Conservation (phyloP, 2,329 filamentous ascomycete genomes). For the Cladosporium sp. region DNA sequence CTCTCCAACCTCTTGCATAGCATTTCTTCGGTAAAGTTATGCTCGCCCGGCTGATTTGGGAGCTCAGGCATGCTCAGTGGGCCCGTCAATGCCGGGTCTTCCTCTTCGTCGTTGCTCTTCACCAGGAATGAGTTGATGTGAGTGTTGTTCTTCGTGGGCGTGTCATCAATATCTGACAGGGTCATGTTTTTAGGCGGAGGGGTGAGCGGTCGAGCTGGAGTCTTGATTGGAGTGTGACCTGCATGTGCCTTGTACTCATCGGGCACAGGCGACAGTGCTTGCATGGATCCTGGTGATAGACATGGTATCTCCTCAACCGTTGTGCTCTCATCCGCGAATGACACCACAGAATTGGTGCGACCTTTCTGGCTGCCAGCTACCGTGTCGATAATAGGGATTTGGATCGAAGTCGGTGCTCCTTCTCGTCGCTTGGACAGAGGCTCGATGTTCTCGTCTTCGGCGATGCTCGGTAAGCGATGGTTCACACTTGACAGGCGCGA, state of each 20-base stretch:
- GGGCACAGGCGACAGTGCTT: constrained; percentile 28
- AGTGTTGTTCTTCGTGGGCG: constrained; percentile 33
- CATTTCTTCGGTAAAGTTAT: constrained; percentile 33
- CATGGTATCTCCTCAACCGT: constrained; percentile 28
- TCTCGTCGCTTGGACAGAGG: constrained; percentile 23
- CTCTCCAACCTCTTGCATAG: constrained; percentile 28
- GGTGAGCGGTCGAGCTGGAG: constrained; percentile 24
- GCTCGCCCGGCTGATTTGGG: constrained; percentile 28
- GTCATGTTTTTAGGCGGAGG: constrained; percentile 24
- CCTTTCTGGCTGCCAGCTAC: constrained; percentile 14
- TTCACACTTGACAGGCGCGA: constrained; percentile 16
- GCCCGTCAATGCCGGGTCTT: constrained; percentile 29
- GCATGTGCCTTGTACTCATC: constrained; percentile 27
- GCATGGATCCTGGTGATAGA: constrained; percentile 15
- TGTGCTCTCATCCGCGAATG: constrained; percentile 21
- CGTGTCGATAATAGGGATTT: constrained; percentile 17
- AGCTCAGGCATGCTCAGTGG: constrained; percentile 34
- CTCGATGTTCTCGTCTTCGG: constrained; percentile 28
- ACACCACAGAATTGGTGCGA: constrained; percentile 20
- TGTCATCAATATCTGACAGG: constrained; percentile 30
- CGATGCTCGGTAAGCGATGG: constrained; percentile 28
- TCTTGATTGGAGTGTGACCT: constrained; percentile 32
- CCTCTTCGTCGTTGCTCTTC: constrained; percentile 25
- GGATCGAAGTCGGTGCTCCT: constrained; percentile 24
- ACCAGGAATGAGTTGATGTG: constrained; percentile 29